Conservation (phyloP, 805 yeast species). For the Maudiozyma turicensis region DNA sequence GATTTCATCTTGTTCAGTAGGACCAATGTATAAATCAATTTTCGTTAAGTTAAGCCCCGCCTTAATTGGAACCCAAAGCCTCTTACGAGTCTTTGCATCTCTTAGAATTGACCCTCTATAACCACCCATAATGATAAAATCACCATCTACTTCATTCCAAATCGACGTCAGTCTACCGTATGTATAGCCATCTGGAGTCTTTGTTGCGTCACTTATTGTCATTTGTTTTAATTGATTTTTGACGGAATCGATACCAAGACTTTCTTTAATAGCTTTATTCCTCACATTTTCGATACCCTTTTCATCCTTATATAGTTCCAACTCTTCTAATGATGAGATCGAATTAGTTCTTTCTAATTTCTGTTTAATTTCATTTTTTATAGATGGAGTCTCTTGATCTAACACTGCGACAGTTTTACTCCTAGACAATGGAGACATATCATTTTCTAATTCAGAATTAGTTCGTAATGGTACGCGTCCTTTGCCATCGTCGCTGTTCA, state of each 20-base stretch:
- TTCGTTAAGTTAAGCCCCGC: slow-evolving; percentile 73
- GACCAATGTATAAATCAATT: slow-evolving; percentile 64
- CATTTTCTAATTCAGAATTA: background rate
- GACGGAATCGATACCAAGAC: slow-evolving; percentile 41
- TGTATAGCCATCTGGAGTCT: slow-evolving; percentile 21
- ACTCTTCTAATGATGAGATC: slow-evolving; percentile 55
- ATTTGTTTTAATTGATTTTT: slow-evolving; percentile 17
- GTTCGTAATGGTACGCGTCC: background rate
- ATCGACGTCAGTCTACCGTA: slow-evolving; percentile 31
- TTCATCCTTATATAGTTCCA: slow-evolving; percentile 41
- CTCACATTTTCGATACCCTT: slow-evolving; percentile 59
- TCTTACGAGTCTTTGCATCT: slow-evolving; percentile 49
- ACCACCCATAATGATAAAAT: slow-evolving; percentile 76
- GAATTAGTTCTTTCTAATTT: slow-evolving; percentile 43
- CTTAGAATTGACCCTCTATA: slow-evolving; percentile 75
- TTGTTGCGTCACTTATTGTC: slow-evolving; percentile 13
- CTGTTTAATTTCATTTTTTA: slow-evolving; percentile 15
- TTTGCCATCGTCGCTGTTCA: background rate
- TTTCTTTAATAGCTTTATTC: slow-evolving; percentile 56
- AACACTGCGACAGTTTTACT: background rate
- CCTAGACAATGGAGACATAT: background rate
- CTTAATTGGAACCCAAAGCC: slow-evolving; percentile 81
- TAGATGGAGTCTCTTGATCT: slow-evolving; percentile 3
- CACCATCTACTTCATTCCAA: slow-evolving; percentile 61
- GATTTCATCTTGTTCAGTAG: slow-evolving; percentile 58